phyloP scores from a whole-genome alignment of 73 alveolate genomes.

The Paramecium bursaria region DNA sequence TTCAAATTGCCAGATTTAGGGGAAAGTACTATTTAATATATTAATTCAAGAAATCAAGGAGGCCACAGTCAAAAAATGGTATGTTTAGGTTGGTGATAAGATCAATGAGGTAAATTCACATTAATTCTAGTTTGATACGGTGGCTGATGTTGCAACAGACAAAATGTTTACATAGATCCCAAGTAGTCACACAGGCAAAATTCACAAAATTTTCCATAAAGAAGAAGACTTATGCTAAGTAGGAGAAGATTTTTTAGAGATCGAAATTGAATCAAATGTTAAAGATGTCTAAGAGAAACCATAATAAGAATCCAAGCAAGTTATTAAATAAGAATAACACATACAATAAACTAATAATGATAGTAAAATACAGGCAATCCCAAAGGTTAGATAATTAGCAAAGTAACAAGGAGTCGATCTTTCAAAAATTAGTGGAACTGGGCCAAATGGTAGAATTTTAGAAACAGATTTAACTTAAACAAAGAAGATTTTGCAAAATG shows the following conservation, averaged over 20 bases:
- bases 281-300: background rate
- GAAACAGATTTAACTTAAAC: conserved; percentile 71
- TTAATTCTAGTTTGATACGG: conserved; percentile 51
- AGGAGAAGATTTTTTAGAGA: conserved; percentile 66
- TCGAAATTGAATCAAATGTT: conserved; percentile 54
- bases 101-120: conserved; percentile 61
- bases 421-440: conserved; percentile 75
- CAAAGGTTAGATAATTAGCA: conserved; percentile 85
- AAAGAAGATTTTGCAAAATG: background rate
- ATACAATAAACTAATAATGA: background rate
- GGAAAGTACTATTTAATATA: conserved; percentile 58
- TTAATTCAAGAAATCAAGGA: conserved; percentile 62
- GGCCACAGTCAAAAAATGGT: conserved; percentile 68
- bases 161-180: conserved; percentile 70
- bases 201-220: conserved; percentile 65
- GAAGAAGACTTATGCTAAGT: conserved; percentile 70
- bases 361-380: conserved; percentile 83
- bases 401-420: conserved; percentile 78
- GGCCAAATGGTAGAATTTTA: conserved; percentile 83
- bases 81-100: conserved; percentile 65
- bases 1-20: conserved; percentile 70
- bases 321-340: background rate
- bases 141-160: conserved; percentile 72
- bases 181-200: conserved; percentile 64
- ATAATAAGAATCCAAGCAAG: conserved; percentile 37